Evolutionary conservation across 441 rosid genomes (phyloP), one percentile per base, ranked within the genome.

Genomic region (Corymbia calophylla): DNA sequence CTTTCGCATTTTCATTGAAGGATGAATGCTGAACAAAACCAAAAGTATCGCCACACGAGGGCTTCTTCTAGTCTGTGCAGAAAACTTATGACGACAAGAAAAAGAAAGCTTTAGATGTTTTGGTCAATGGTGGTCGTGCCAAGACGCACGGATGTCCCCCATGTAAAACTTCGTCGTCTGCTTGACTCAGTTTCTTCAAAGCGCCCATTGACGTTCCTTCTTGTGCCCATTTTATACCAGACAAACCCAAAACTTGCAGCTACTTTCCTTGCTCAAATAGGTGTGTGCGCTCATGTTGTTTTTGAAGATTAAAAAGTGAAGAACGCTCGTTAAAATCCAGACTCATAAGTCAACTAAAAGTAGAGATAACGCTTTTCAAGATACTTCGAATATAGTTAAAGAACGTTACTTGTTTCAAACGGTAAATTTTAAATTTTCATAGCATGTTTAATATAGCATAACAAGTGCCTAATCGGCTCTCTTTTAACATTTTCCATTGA

Each of bases 361-460:
- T 64, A n/a, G 35, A 64, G 6, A 64, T 14, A n/a, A 64, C 35
- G n/a, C 8, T 7, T 64, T n/a, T 64, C 19, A 64, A 64, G 5
- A n/a, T 19, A 9, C 9, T n/a, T n/a, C 2, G 8, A n/a, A 64
- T 3, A 3, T 8, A 7, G 0, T n/a, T 8, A 3, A 14, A 64
- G 0, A 64, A 64, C 7, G 1, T 15, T 9, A 29, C 3, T 15
- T 64, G 0, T 3, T 64, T n/a, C 5, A 3, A 16, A 7, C 1
- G 27, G 2, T 7, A n/a, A 64, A 64, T 29, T n/a, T 64, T 64
- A n/a, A n/a, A 64, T 1, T 64, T n/a, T 1, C 35, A 3, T 13
- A 15, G 2, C 19, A 15, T 64, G 16, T 64, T 64, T 64, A 64
- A n/a, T 15, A n/a, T n/a, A 29, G 16, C 35, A 64, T n/a, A 32